Conservation (phyloP, 2,329 filamentous ascomycete genomes). For the Fusarium marasasianum region DNA sequence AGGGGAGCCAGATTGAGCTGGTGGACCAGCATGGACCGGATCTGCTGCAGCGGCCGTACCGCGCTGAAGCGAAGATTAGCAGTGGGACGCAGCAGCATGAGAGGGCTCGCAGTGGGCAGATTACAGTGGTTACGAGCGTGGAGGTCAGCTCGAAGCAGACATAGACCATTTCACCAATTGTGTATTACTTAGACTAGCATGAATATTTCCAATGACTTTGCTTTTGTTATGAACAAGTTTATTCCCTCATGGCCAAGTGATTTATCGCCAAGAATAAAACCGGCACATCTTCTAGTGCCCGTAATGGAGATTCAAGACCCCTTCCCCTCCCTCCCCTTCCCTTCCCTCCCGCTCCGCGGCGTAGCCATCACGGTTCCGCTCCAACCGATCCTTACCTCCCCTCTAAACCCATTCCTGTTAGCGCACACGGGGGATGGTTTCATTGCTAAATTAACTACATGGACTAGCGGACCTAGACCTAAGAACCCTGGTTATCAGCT, state of each 20-base stretch:
- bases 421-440: slow-evolving; percentile 17
- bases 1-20: slow-evolving; percentile 46
- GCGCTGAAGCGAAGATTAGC: slow-evolving; percentile 3
- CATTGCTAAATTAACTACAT: slow-evolving; percentile 8
- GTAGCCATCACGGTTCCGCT: not conserved
- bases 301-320: not conserved
- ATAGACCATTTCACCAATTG: not conserved
- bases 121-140: slow-evolving; percentile 43
- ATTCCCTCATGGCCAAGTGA: not conserved
- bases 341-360: not conserved
- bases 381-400: not conserved
- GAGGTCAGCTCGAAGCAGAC: slow-evolving; percentile 34
- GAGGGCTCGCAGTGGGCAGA: slow-evolving; percentile 27
- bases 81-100: not conserved
- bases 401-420: not conserved
- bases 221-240: not conserved
- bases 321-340: not conserved
- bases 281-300: not conserved
- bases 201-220: not conserved
- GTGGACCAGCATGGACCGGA: slow-evolving; percentile 30
- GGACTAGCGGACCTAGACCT: not conserved
- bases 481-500: not conserved
- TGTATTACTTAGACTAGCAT: not conserved
- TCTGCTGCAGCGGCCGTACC: slow-evolving; percentile 22
- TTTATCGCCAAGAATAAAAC: not conserved